A percentile compares a stretch with the other conserved stretches of the same genome.
phyloP scores from a whole-genome alignment of 140 eudicot species.

The Anethum foeniculum region DNA sequence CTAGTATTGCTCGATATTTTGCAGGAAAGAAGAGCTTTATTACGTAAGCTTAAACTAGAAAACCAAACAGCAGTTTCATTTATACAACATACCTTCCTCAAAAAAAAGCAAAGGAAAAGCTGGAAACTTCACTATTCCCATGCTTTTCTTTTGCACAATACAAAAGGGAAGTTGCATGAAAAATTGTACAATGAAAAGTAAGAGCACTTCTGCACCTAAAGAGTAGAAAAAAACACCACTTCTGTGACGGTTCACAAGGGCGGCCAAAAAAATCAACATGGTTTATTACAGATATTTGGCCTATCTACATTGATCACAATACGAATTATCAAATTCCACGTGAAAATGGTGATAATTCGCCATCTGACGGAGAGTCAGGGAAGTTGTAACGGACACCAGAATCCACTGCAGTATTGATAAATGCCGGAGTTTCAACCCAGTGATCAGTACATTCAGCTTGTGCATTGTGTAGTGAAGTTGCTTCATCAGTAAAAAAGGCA shows the following conservation, averaged over 20 bases:
- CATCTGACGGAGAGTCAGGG: slow-evolving; percentile 6
- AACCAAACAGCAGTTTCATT: background rate
- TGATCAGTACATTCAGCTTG: background rate
- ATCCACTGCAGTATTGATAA: background rate
- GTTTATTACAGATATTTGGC: background rate
- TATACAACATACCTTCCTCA: background rate
- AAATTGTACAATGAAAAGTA: background rate
- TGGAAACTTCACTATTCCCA: background rate
- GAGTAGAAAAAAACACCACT: background rate
- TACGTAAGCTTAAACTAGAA: no score
- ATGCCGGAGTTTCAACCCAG: slow-evolving; percentile 4
- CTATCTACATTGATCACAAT: slow-evolving; percentile 3
- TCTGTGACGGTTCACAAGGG: background rate
- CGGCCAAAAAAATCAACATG: background rate
- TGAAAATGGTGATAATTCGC: background rate
- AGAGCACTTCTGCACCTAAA: background rate
- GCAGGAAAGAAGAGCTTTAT: no score
- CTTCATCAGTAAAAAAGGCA: background rate
- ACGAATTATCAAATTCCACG: background rate
- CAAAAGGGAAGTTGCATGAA: background rate
- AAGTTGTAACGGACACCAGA: slow-evolving; percentile 9
- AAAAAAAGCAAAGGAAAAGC: background rate
- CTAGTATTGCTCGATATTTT: no score
- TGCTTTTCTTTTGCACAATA: background rate
- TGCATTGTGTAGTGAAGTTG: background rate